These are phyloP conservation scores for Linum usitatissimum DNA, from an alignment of 345 rosid genomes.

Conservation along the genomic window DNA sequence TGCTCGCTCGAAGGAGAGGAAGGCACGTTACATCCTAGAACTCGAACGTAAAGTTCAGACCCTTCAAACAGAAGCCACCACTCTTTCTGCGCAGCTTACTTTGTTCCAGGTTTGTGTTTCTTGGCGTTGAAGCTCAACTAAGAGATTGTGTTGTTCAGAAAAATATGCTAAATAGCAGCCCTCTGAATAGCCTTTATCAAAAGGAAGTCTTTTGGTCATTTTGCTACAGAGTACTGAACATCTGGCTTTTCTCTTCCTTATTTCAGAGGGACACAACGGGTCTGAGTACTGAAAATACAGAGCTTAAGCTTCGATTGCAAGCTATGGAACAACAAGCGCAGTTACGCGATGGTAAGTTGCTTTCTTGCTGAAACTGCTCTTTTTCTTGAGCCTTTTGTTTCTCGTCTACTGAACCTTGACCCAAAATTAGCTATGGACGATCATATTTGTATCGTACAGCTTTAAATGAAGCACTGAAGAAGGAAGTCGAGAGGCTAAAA, in stretches of 20 bases:
- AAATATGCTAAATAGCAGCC: too few relatives aligned
- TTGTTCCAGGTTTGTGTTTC: constrained; percentile 51
- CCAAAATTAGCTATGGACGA: not conserved
- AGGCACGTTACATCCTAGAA: constrained; percentile 65
- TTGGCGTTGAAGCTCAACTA: not conserved
- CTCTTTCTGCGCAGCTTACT: constrained; percentile 76
- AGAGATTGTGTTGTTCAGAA: not conserved
- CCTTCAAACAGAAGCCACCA: constrained; percentile 89
- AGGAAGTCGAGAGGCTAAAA: constrained; percentile 84
- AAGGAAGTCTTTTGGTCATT: not conserved
- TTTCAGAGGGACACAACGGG: constrained; percentile 76
- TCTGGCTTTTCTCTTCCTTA: constrained; percentile 12
- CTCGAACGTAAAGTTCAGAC: constrained; percentile 82
- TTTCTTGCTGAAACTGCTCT: not conserved
- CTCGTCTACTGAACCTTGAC: not conserved
- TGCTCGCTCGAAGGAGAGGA: constrained; percentile 86
- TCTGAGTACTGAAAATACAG: constrained; percentile 71
- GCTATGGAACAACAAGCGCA: constrained; percentile 90
- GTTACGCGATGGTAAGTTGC: constrained; percentile 60
- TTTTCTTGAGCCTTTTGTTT: not conserved
- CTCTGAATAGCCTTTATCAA: too few relatives aligned
- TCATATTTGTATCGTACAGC: constrained; percentile 25
- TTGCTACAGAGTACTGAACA: not conserved
- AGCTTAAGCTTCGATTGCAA: constrained; percentile 83
- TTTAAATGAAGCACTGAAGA: constrained; percentile 70